Evolutionary conservation across 73 alveolate genomes (phyloP).

Genomic region (Paramecium sexaurelia): DNA sequence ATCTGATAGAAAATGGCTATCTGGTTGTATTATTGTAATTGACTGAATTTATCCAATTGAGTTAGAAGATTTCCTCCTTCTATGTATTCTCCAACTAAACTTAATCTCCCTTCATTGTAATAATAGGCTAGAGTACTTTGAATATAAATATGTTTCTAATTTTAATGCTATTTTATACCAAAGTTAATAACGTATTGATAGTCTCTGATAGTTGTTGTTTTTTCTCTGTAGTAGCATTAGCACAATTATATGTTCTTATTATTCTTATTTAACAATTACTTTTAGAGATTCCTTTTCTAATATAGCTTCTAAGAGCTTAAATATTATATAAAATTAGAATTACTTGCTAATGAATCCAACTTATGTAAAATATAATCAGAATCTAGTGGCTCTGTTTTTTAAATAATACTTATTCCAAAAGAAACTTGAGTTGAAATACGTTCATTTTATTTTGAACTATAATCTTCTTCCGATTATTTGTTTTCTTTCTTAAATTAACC

Average conservation of each 20-base stretch:
- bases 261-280: not conserved
- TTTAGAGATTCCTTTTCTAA: not conserved
- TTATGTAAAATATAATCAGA: not conserved
- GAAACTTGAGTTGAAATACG: not conserved
- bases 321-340: not conserved
- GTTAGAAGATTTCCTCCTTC: conserved; percentile 26
- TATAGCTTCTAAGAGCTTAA: not conserved
- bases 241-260: not conserved
- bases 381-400: not conserved
- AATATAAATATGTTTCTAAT: conserved; percentile 26
- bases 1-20: not conserved
- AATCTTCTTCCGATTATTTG: not conserved
- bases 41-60: not conserved
- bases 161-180: not conserved
- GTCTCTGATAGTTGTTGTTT: not conserved
- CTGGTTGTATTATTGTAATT: not conserved
- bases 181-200: not conserved
- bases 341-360: not conserved
- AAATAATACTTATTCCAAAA: not conserved
- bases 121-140: not conserved
- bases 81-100: not conserved
- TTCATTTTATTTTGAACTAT: not conserved
- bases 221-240: not conserved
- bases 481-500: not conserved
- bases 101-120: not conserved